These are phyloP conservation scores for Aspergillus sp. DNA, from an alignment of 2,329 filamentous ascomycete genomes.

Conservation along the genomic window DNA sequence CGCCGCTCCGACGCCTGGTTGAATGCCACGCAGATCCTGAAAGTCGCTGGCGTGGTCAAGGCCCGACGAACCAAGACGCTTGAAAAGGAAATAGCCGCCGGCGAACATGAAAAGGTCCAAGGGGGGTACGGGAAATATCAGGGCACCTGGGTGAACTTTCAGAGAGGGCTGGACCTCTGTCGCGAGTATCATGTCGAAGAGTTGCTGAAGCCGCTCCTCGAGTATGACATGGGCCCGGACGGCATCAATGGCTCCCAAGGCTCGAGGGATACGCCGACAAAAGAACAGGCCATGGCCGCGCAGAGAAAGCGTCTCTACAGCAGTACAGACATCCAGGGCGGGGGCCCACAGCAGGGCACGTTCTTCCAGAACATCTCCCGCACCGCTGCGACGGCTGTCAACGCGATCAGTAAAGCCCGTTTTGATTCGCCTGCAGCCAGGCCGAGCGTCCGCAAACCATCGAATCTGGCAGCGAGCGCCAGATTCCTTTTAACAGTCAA, in stretches of 20 bases:
- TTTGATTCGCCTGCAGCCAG: constrained; percentile 78
- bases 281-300: constrained; percentile 97
- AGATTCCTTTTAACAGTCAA: constrained; percentile 66
- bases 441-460: constrained; percentile 58
- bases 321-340: constrained; percentile 57
- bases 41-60: constrained; percentile 94
- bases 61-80: constrained; percentile 95
- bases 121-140: constrained; percentile 98
- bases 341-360: constrained; percentile 61
- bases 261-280: constrained; percentile 86
- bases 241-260: constrained; percentile 59
- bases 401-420: constrained; percentile 90
- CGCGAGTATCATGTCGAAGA: constrained; percentile 54
- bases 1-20: constrained; percentile 90
- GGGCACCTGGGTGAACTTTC: constrained; percentile 95
- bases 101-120: constrained; percentile 96
- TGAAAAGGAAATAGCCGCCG: constrained; percentile 93
- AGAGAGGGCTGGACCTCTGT: constrained; percentile 85
- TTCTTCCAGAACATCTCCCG: constrained; percentile 97
- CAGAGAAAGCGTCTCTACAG: constrained; percentile 89
- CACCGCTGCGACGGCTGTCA: constrained; percentile 85
- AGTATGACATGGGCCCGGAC: constrained; percentile 41
- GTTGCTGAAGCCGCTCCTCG: constrained; percentile 38
- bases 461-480: constrained; percentile 52
- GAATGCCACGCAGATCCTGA: constrained; percentile 96